Evolutionary conservation across 805 yeast species (phyloP).

Genomic region (Kodamaea neixiangensis): DNA sequence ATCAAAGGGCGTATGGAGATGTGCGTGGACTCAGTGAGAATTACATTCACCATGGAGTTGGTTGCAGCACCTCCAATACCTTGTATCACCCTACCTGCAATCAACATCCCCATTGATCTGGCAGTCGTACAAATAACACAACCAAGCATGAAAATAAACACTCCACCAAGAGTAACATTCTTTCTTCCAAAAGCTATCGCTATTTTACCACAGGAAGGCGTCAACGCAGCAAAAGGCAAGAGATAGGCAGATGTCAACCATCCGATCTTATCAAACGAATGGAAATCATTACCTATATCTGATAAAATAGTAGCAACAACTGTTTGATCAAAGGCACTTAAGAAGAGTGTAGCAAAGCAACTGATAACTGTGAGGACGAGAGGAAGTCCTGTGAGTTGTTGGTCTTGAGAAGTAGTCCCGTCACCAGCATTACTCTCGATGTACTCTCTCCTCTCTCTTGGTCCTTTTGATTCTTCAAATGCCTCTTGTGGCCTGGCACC

Average conservation of each 20-base stretch:
- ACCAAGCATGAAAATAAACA: slow-evolving; percentile 60
- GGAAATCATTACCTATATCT: slow-evolving; percentile 51
- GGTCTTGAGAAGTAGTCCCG: slow-evolving; percentile 39
- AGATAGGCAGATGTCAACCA: slow-evolving; percentile 61
- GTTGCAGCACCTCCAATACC: slow-evolving; percentile 77
- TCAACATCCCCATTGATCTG: slow-evolving; percentile 55
- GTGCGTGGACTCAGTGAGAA: slow-evolving; percentile 58
- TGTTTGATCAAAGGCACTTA: slow-evolving; percentile 58
- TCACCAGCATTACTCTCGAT: slow-evolving; percentile 40
- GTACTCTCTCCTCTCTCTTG: not conserved
- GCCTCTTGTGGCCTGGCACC: not conserved
- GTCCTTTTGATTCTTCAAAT: not conserved
- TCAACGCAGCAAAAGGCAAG: slow-evolving; percentile 53
- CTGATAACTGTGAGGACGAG: slow-evolving; percentile 28
- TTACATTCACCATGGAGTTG: slow-evolving; percentile 55
- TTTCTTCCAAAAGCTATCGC: slow-evolving; percentile 61
- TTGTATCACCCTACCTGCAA: slow-evolving; percentile 69
- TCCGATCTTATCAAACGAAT: slow-evolving; percentile 52
- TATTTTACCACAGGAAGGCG: slow-evolving; percentile 58
- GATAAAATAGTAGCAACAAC: slow-evolving; percentile 54
- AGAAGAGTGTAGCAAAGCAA: slow-evolving; percentile 33
- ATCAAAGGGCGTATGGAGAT: slow-evolving; percentile 37
- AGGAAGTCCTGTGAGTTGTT: slow-evolving; percentile 30
- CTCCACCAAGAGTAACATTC: slow-evolving; percentile 46
- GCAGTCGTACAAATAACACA: slow-evolving; percentile 61